Base-by-base conservation (phyloP, 345 rosid species). In the Eucalyptus caleyi region DNA sequence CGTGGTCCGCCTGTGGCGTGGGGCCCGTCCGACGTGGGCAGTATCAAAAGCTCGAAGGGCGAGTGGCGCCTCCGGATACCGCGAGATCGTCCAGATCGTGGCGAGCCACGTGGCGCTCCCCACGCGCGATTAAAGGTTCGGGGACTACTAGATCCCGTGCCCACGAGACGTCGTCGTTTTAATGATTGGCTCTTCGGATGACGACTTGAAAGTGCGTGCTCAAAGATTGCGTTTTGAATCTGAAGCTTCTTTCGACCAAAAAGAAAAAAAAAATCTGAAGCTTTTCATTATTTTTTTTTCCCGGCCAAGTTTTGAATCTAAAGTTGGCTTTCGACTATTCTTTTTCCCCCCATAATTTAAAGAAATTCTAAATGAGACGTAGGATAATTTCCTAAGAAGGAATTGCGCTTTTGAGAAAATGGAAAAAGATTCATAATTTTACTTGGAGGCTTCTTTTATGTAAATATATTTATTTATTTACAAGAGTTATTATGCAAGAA, bases 11-110 rank as follows among this genome's bases (percentile, higher is more conserved):
- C 92, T 81, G 91, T 83, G 47, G 87, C 16, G 67, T 53, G 49
- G 49, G 62, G 88, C 62, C 89, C 89, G 86, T 49, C 83, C n/a
- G 26, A 89, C 91, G 88, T 92, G 93, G 94, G 92, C 91, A 93
- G 94, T 87, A 91, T 94, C 94, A 93, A 93, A 93, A 92, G 92
- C 94, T 88, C 86, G 56, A 91, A 37, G 47, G 27, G 44, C 82
- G 81, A 34, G 81, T 10, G 62, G 24, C 83, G 45, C 86, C 40
- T 40, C 44, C 89, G 90, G 40, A 88, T 87, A 42, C 59, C 87
- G 51, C 54, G 85, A 77, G 51, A 30, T 51, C 27, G 14, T 11
- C 53, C 14, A 86, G 87, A 50, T 32, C 42, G 54, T 23, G 42
- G 54, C 9, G 1, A 3, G 37, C 87, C 87, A 86, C 87, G 87